These are phyloP conservation scores for Dillenia suffruticosa DNA, from an alignment of 164 flowering plant species.

Conservation along the genomic window DNA sequence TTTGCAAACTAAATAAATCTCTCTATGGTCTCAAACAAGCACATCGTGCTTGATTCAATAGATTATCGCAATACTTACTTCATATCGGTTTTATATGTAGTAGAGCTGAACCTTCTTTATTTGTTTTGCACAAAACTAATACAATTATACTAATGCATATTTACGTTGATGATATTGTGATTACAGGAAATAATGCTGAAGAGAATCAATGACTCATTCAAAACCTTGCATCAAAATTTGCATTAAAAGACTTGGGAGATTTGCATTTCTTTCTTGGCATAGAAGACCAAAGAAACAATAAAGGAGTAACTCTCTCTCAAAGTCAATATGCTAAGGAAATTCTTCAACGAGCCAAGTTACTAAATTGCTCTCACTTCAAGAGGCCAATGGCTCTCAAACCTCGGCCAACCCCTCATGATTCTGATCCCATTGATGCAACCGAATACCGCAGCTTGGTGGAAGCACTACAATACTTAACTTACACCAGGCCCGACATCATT, in stretches of 20 bases:
- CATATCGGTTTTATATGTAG: background rate
- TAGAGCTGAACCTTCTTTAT: background rate
- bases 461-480: background rate
- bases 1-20: background rate
- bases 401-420: no score
- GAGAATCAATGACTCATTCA: background rate
- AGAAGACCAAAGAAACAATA: background rate
- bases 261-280: background rate
- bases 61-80: background rate
- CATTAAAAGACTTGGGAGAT: conserved; percentile 1
- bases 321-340: background rate
- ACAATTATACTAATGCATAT: background rate
- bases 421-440: no score
- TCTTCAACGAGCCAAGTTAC: background rate
- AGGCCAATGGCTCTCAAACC: no score
- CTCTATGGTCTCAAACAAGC: background rate
- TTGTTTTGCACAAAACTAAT: background rate
- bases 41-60: background rate
- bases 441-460: background rate
- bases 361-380: background rate
- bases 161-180: conserved; percentile 1
- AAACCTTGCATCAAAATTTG: background rate
- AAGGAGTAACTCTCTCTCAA: background rate
- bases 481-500: background rate
- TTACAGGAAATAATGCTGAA: background rate